Evolutionary conservation across 805 yeast genomes (phyloP).

Genomic region (Saccharomycopsis fermentans): DNA sequence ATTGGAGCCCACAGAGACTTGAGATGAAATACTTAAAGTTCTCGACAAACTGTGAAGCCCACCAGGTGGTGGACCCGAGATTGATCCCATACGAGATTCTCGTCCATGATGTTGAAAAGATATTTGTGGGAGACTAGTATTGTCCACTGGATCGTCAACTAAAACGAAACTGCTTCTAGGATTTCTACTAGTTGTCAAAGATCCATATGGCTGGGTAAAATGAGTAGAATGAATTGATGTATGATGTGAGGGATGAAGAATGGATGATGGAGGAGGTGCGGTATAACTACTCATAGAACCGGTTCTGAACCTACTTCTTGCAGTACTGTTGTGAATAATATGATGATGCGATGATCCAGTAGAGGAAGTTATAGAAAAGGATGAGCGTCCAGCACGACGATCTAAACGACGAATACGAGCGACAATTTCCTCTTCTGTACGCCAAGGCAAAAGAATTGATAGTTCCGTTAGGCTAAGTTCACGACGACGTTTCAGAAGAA

Average conservation of each 20-base stretch:
- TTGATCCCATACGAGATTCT: not conserved
- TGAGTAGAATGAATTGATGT: not conserved
- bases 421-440: conserved; percentile 68
- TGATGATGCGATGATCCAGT: not conserved
- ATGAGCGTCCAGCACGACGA: not conserved
- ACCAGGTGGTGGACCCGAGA: not conserved
- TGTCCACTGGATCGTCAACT: not conserved
- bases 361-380: not conserved
- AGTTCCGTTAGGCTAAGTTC: conserved; percentile 65
- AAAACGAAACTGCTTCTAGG: not conserved
- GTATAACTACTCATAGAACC: not conserved
- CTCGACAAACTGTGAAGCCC: conserved; percentile 15
- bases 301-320: not conserved
- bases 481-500: conserved; percentile 41
- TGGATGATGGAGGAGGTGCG: not conserved
- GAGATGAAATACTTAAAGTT: conserved; percentile 15
- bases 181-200: not conserved
- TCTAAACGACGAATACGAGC: conserved; percentile 35
- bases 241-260: not conserved
- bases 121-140: not conserved
- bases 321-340: not conserved
- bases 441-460: conserved; percentile 57
- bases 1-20: conserved; percentile 9
- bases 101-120: not conserved
- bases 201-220: not conserved